phyloP scores from a whole-genome alignment of 495 filamentous ascomycete species.

The Neurospora hispaniola region DNA sequence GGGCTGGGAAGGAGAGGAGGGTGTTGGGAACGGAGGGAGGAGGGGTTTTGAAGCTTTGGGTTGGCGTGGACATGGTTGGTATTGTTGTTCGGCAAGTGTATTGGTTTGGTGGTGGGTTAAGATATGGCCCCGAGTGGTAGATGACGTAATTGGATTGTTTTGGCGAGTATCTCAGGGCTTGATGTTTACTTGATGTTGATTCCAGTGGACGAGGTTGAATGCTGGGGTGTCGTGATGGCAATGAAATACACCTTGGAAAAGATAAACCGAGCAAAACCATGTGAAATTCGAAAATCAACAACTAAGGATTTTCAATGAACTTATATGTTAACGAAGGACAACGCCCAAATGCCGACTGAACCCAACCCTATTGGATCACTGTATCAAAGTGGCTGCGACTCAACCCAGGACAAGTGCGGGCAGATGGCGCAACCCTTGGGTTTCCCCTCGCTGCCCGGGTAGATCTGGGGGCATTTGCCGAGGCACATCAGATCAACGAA shows the following conservation, averaged over 20 bases:
- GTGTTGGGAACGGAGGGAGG: slow-evolving; percentile 30
- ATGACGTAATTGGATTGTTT: background rate
- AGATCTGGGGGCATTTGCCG: background rate
- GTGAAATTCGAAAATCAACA: background rate
- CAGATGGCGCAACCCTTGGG: background rate
- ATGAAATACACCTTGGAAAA: background rate
- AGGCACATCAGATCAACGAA: background rate
- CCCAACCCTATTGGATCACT: background rate
- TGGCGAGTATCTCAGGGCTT: background rate
- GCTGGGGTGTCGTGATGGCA: background rate
- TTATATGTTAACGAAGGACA: background rate
- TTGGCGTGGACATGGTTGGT: slow-evolving; percentile 4
- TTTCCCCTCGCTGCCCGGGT: background rate
- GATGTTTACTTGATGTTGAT: background rate
- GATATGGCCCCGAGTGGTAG: background rate
- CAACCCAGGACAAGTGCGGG: background rate
- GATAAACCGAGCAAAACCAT: background rate
- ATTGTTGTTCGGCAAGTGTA: background rate
- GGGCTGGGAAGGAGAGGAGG: slow-evolving; percentile 43
- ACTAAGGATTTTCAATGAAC: background rate
- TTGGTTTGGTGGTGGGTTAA: background rate
- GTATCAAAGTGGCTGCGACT: background rate
- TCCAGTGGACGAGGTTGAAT: background rate
- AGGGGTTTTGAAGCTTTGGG: slow-evolving; percentile 12
- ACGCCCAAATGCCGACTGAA: background rate